Conservation (phyloP, 331 rosid genomes). For the Pyrus hybrid region DNA sequence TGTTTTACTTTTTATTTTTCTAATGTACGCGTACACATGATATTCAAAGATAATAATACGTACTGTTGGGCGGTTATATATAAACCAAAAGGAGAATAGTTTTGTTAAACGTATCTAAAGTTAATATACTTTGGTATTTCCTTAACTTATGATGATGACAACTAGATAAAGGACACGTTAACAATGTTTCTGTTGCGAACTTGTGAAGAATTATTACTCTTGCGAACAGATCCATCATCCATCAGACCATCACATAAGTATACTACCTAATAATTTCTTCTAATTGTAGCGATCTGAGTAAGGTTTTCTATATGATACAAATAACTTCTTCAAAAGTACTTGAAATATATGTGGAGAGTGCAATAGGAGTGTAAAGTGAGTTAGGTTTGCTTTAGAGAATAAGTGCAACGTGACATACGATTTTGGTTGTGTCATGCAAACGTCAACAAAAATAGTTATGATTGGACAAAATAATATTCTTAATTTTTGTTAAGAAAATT, state of each 20-base stretch:
- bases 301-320: not conserved
- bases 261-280: too few relatives aligned
- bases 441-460: not conserved
- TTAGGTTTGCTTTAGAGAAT: not conserved
- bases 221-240: not conserved
- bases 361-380: not conserved
- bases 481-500: not conserved
- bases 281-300: not conserved
- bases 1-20: too few relatives aligned
- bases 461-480: not conserved
- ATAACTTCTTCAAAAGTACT: not conserved
- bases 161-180: not conserved
- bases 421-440: not conserved
- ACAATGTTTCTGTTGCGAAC: not conserved
- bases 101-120: not conserved
- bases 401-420: not conserved
- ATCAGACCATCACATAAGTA: not conserved
- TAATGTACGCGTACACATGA: not conserved
- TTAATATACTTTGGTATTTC: not conserved
- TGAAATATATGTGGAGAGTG: not conserved
- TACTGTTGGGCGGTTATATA: not conserved
- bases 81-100: not conserved
- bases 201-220: not conserved
- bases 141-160: not conserved
- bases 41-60: not conserved